Conservation (phyloP, 176 grass and related monocot species). For the Triticum turgidum region DNA sequence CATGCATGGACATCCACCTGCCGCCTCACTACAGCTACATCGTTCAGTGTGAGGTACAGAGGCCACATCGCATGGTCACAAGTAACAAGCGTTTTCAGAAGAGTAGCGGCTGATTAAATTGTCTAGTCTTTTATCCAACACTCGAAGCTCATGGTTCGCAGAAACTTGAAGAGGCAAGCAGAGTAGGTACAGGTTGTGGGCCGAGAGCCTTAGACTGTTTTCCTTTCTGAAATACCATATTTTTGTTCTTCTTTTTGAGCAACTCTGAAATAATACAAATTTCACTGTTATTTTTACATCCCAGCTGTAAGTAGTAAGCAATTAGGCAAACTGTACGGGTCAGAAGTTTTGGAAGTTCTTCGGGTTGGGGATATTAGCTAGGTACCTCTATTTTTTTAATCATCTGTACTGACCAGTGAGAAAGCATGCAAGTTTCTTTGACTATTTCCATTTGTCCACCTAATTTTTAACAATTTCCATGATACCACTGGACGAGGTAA, state of each 20-base stretch:
- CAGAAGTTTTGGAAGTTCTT: not conserved
- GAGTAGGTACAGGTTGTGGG: not conserved
- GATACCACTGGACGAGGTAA: too few relatives aligned
- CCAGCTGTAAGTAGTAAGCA: not conserved
- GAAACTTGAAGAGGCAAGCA: not conserved
- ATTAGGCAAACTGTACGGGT: not conserved
- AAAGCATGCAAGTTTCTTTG: too few relatives aligned
- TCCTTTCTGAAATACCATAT: not conserved
- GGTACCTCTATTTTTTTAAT: not conserved
- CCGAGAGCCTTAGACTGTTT: not conserved
- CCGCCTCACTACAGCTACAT: constrained; percentile 22
- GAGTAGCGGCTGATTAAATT: not conserved
- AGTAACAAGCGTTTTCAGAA: not conserved
- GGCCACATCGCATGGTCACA: not conserved
- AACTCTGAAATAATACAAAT: not conserved
- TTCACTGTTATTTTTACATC: not conserved
- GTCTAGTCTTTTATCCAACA: not conserved
- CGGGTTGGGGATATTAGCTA: not conserved
- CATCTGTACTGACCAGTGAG: not conserved
- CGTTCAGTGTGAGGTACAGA: not conserved
- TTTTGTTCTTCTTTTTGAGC: not conserved
- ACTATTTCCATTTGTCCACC: too few relatives aligned
- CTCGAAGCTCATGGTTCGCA: not conserved
- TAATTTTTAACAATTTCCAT: too few relatives aligned
- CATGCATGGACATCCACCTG: constrained; percentile 16